A percentile compares a stretch with the other conserved stretches of the same genome.
phyloP scores from a whole-genome alignment of 208 protist species.

The Leishmania lainsoni region DNA sequence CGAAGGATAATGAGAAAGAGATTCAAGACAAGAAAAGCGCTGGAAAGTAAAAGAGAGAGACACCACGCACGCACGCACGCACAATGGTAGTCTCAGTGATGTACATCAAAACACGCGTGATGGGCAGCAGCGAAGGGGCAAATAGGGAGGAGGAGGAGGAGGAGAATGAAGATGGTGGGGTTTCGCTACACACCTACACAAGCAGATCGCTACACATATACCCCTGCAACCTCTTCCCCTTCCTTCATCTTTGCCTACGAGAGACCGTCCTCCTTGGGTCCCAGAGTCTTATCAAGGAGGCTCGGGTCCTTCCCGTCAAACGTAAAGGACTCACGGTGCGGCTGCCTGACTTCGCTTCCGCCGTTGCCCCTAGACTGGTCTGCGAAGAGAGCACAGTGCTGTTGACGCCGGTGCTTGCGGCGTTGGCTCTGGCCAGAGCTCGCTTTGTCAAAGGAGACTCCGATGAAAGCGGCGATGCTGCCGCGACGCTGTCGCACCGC shows the following conservation, averaged over 20 bases:
- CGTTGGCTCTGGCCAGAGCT: not conserved
- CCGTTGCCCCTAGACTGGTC: not conserved
- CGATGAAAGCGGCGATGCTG: not conserved
- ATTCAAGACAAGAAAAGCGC: not conserved
- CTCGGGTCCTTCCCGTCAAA: not conserved
- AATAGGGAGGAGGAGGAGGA: not conserved
- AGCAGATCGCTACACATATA: too few relatives aligned
- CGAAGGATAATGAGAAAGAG: not conserved
- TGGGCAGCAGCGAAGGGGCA: not conserved
- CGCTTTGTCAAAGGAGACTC: not conserved
- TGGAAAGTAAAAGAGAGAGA: not conserved
- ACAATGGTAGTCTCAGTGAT: not conserved
- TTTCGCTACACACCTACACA: not conserved
- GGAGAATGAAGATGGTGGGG: not conserved
- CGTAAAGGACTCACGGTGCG: not conserved
- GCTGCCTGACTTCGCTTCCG: not conserved
- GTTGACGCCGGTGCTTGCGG: not conserved
- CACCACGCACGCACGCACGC: not conserved
- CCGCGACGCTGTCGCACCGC: not conserved
- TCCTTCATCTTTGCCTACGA: not conserved
- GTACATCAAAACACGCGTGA: not conserved
- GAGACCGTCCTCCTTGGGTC: not conserved
- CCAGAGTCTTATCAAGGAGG: conserved; percentile 1
- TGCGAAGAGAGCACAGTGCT: not conserved
- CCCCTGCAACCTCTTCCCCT: not conserved